Evolutionary conservation across 2,329 filamentous ascomycete genomes (phyloP).

Genomic region (Colletotrichum falcatum): DNA sequence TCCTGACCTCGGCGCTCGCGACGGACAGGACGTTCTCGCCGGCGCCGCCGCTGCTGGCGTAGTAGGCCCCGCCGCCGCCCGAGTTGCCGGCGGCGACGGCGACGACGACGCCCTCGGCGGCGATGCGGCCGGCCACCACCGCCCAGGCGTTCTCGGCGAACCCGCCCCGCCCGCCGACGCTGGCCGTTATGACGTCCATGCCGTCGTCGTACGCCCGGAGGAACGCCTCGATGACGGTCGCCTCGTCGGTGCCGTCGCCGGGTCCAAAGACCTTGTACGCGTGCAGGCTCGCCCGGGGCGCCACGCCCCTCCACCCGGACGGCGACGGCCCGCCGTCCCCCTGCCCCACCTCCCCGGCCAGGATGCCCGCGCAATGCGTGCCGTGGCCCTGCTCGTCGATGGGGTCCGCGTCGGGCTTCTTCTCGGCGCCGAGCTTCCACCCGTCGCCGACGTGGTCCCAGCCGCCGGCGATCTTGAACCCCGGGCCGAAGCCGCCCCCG

Average conservation of each 20-base stretch:
- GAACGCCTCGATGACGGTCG: conserved; percentile 42
- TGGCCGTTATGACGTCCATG: conserved; percentile 47
- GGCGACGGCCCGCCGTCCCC: neutral
- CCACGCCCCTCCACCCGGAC: conserved; percentile 43
- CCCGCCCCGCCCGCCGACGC: conserved; percentile 44
- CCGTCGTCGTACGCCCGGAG: conserved; percentile 48
- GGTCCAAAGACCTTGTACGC: conserved; percentile 46
- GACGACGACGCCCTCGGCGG: conserved; percentile 56
- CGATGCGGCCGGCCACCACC: conserved; percentile 54
- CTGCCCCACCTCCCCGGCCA: conserved; percentile 45
- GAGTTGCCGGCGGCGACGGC: conserved; percentile 57
- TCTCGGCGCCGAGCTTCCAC: conserved; percentile 44
- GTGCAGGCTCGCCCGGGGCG: conserved; percentile 43
- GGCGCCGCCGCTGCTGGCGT: conserved; percentile 52
- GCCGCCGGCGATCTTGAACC: conserved; percentile 58
- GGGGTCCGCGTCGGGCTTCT: conserved; percentile 52
- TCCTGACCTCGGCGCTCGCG: conserved; percentile 51
- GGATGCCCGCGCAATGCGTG: conserved; percentile 50
- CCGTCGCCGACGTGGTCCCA: conserved; percentile 58
- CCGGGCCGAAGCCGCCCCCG: conserved; percentile 61
- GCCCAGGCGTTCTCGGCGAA: conserved; percentile 52
- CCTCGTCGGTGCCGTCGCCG: conserved; percentile 32
- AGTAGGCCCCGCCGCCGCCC: conserved; percentile 54
- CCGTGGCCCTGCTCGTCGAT: conserved; percentile 46
- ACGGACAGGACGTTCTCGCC: conserved; percentile 54